Conservation (phyloP, 192 early-diverging fungal species). For the Gigaspora rosea region DNA sequence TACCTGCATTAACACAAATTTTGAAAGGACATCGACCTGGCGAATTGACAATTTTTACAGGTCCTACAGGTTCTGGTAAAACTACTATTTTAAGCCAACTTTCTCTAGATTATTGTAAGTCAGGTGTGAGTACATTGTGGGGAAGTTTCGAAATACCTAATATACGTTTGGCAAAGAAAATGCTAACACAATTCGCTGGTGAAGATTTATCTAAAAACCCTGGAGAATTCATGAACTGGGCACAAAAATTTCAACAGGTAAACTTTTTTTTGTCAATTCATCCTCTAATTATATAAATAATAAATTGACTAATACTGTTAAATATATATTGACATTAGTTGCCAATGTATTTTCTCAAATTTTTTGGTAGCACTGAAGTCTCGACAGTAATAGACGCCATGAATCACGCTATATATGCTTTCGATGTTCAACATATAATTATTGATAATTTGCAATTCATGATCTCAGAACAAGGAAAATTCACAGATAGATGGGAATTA, state of each 20-base stretch:
- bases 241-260: slow-evolving; percentile 65
- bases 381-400: slow-evolving; percentile 65
- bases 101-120: slow-evolving; percentile 68
- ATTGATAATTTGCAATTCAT: slow-evolving; percentile 81
- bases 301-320: background rate
- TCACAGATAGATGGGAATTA: slow-evolving; percentile 65
- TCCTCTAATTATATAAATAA: background rate
- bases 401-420: slow-evolving; percentile 66
- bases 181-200: slow-evolving; percentile 66
- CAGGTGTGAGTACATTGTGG: slow-evolving; percentile 72
- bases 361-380: slow-evolving; percentile 70
- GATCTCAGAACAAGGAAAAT: slow-evolving; percentile 64
- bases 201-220: slow-evolving; percentile 52
- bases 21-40: slow-evolving; percentile 71
- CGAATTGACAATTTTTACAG: slow-evolving; percentile 70
- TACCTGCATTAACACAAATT: slow-evolving; percentile 62
- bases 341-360: slow-evolving; percentile 73
- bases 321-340: slow-evolving; percentile 39
- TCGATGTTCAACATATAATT: slow-evolving; percentile 71
- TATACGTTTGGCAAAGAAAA: slow-evolving; percentile 63
- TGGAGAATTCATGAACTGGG: slow-evolving; percentile 58
- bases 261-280: background rate
- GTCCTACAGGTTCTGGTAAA: slow-evolving; percentile 71
- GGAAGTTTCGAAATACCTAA: slow-evolving; percentile 80
- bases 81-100: slow-evolving; percentile 73